These are phyloP conservation scores for Selaginella moellendorffii DNA, from an alignment of 75 land plant species.

Conservation along the genomic window DNA sequence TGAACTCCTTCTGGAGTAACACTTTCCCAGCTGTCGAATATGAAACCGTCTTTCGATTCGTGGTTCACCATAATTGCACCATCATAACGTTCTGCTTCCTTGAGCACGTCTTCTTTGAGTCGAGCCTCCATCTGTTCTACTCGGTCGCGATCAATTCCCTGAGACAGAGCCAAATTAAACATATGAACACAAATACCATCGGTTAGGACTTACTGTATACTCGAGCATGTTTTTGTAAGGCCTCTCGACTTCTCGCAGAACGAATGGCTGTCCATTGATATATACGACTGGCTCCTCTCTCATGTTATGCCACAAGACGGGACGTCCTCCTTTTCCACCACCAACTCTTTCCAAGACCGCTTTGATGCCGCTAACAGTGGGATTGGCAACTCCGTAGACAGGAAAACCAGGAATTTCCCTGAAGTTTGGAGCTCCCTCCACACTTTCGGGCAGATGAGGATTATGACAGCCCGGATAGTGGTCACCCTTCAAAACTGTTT, in stretches of 20 bases:
- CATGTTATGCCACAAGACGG: constrained; percentile 97
- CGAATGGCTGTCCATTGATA: constrained; percentile 95
- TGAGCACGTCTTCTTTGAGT: constrained; percentile 73
- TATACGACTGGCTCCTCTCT: constrained; percentile 96
- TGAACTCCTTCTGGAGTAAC: constrained; percentile 50
- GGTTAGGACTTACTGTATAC: constrained; percentile 56
- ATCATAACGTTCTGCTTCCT: constrained; percentile 68
- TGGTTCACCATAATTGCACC: constrained; percentile 98
- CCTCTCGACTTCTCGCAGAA: constrained; percentile 89
- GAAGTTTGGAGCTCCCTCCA: constrained; percentile 97
- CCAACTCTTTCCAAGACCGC: constrained; percentile 64
- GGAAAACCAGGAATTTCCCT: constrained; percentile 83
- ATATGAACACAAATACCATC: too few species aligned
- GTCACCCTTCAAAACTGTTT: constrained; percentile 89
- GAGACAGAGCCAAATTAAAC: too few species aligned
- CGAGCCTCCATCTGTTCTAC: constrained; percentile 93
- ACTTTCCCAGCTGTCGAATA: constrained; percentile 90
- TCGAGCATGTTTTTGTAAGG: constrained; percentile 94
- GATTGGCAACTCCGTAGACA: constrained; percentile 96
- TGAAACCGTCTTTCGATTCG: constrained; percentile 83
- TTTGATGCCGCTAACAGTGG: constrained; percentile 84
- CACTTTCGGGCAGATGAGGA: constrained; percentile 49
- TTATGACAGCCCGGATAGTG: constrained; percentile 96
- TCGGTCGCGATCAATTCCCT: constrained; percentile 91
- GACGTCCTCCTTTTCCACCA: constrained; percentile 38